Conservation (phyloP, 257 asterid genomes). For the Penstemon davidsonii region DNA sequence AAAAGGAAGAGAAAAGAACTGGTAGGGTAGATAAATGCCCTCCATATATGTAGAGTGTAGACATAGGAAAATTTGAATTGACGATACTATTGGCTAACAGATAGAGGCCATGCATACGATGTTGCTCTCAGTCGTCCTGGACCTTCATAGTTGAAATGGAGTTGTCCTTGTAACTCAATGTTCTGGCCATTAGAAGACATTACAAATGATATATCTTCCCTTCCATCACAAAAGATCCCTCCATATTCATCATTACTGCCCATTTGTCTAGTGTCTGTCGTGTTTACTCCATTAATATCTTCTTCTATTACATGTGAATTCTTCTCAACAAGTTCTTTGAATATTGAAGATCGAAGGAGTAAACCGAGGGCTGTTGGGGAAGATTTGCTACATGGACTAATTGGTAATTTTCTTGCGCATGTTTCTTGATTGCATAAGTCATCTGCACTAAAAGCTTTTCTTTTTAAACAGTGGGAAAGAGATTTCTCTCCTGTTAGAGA, state of each 20-base stretch:
- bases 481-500: not conserved
- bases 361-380: constrained; percentile 64
- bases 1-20: not conserved
- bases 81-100: constrained; percentile 12
- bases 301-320: constrained; percentile 45
- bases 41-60: constrained; percentile 9
- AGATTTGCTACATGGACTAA: constrained; percentile 41
- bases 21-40: constrained; percentile 4
- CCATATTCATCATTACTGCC: constrained; percentile 30
- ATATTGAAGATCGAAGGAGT: constrained; percentile 56
- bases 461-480: constrained; percentile 31
- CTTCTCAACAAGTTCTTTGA: constrained; percentile 58
- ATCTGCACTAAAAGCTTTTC: constrained; percentile 38
- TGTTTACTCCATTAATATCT: constrained; percentile 30
- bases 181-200: constrained; percentile 36
- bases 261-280: constrained; percentile 9
- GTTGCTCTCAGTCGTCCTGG: constrained; percentile 27
- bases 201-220: constrained; percentile 36
- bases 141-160: constrained; percentile 31
- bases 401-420: constrained; percentile 31
- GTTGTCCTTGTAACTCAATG: constrained; percentile 35
- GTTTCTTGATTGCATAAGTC: constrained; percentile 31
- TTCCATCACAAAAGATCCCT: constrained; percentile 35
- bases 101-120: constrained; percentile 24
- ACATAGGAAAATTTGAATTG: constrained; percentile 8